These are phyloP conservation scores for Porpolomopsis calyptriformis DNA, from an alignment of 768 basidiomycete species.

Conservation along the genomic window DNA sequence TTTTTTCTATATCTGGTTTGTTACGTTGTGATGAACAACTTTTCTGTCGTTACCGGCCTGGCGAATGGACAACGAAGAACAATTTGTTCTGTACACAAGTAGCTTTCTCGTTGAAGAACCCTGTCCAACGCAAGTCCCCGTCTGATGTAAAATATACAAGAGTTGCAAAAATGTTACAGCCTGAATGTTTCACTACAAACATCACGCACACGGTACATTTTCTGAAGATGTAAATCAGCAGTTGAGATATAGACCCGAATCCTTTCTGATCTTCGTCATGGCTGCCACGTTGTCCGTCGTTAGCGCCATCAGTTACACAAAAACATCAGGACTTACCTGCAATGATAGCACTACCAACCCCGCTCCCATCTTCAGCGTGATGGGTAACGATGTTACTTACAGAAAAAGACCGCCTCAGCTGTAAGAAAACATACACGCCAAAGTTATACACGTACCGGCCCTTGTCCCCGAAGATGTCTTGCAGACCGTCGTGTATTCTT, in stretches of 20 bases:
- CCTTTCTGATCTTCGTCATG: slow-evolving; percentile 81
- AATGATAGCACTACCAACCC: slow-evolving; percentile 94
- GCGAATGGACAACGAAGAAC: too few relatives aligned
- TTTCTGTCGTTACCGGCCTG: too few relatives aligned
- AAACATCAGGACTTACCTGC: slow-evolving; percentile 35
- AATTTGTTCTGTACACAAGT: too few relatives aligned
- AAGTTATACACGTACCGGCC: slow-evolving; percentile 55
- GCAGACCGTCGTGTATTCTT: slow-evolving; percentile 82
- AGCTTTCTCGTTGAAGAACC: too few relatives aligned
- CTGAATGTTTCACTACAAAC: too few relatives aligned
- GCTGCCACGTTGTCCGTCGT: slow-evolving; percentile 32
- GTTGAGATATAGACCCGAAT: slow-evolving; percentile 45
- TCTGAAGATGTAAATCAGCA: slow-evolving; percentile 27
- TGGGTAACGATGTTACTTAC: slow-evolving; percentile 60
- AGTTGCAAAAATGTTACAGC: too few relatives aligned
- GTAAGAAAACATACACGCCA: not conserved
- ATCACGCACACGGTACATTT: not conserved
- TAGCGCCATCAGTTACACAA: not conserved
- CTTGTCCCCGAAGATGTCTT: slow-evolving; percentile 94
- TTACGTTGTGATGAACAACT: too few relatives aligned
- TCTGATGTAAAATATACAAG: too few relatives aligned
- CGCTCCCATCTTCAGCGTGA: slow-evolving; percentile 86
- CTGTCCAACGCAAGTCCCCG: too few relatives aligned
- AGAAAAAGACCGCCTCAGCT: not conserved
- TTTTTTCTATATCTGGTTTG: too few relatives aligned